A percentile compares a stretch with the other conserved stretches of the same genome.
Conservation (phyloP, 768 basidiomycete genomes). For the Pisolithus sp. region DNA sequence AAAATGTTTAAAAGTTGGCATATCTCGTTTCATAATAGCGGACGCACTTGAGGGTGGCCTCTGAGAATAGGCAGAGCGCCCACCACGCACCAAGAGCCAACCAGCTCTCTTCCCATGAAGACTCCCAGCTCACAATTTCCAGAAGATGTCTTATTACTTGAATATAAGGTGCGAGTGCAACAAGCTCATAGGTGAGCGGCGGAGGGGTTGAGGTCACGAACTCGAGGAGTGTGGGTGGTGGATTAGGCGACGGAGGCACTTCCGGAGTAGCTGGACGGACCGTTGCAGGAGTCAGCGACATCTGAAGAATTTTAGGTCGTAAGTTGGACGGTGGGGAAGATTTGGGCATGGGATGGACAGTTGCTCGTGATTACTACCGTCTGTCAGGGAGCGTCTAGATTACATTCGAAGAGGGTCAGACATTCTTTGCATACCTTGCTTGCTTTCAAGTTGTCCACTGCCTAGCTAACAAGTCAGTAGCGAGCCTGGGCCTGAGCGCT, state of each 20-base stretch:
- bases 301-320: conserved; percentile 11
- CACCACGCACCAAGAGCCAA: conserved; percentile 72
- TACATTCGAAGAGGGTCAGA: too few relatives aligned
- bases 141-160: conserved; percentile 34
- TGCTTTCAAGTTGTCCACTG: too few relatives aligned
- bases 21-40: background rate
- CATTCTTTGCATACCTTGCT: too few relatives aligned
- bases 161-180: conserved; percentile 54
- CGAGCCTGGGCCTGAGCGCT: too few relatives aligned
- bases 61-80: conserved; percentile 60
- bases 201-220: conserved; percentile 58
- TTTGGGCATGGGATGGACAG: background rate
- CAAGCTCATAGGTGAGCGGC: conserved; percentile 53
- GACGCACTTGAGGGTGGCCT: conserved; percentile 44
- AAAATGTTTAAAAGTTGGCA: background rate
- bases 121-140: conserved; percentile 54
- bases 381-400: too few relatives aligned
- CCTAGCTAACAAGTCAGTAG: too few relatives aligned
- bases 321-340: background rate
- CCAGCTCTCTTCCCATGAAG: conserved; percentile 53
- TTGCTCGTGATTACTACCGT: background rate
- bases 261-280: background rate
- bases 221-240: conserved; percentile 25
- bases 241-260: background rate
- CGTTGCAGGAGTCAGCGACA: conserved; percentile 5